Percentiles rank a stretch among this genome's conserved stretches.
Conservation (phyloP, 257 asterid genomes). For the Catharanthus roseus region DNA sequence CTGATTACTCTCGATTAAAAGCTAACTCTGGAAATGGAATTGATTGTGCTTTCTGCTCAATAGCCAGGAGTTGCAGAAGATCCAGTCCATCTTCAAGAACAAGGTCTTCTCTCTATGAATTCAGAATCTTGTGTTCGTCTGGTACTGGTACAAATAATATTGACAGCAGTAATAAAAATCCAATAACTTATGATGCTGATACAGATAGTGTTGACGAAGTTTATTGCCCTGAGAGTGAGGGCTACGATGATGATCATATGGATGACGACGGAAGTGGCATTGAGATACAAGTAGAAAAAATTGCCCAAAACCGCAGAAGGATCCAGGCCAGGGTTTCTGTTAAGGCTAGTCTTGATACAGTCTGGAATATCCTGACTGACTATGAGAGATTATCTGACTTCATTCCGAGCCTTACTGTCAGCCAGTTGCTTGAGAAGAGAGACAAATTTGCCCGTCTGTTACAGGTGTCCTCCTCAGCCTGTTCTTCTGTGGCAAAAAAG, state of each 20-base stretch:
- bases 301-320: slow-evolving; percentile 52
- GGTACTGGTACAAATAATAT: not conserved
- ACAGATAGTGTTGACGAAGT: not conserved
- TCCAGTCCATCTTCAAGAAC: not conserved
- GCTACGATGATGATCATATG: not conserved
- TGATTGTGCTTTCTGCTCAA: slow-evolving; percentile 4
- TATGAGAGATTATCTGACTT: slow-evolving; percentile 78
- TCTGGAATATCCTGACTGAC: slow-evolving; percentile 71
- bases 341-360: slow-evolving; percentile 52
- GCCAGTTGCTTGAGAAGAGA: slow-evolving; percentile 65
- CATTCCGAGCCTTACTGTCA: slow-evolving; percentile 77
- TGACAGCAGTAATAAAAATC: not conserved
- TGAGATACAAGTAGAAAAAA: slow-evolving; percentile 50
- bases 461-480: slow-evolving; percentile 44
- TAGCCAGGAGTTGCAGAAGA: not conserved
- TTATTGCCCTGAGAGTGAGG: not conserved
- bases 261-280: slow-evolving; percentile 26
- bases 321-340: slow-evolving; percentile 56
- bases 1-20: not conserved
- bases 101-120: not conserved
- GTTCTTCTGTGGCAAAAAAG: not conserved
- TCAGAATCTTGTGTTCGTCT: not conserved
- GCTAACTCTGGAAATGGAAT: not conserved
- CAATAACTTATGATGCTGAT: not conserved
- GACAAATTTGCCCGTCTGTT: slow-evolving; percentile 64